Evolutionary conservation across 2,329 filamentous ascomycete genomes (phyloP), one percentile per base, ranked within the genome.

Genomic region (Epichloe typhina): DNA sequence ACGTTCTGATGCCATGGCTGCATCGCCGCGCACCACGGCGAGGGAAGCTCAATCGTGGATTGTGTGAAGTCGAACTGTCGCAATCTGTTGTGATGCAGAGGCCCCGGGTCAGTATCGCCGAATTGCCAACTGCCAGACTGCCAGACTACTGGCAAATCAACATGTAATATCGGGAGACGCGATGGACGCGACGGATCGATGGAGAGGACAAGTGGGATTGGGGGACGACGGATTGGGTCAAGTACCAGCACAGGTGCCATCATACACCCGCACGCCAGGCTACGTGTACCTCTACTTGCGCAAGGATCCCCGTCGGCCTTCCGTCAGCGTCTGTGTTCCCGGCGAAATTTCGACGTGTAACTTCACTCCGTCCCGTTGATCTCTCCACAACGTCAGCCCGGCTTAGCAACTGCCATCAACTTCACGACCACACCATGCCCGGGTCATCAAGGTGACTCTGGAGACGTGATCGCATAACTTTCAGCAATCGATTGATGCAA

Each of bases 1-100:
- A 71, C 87, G 86, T 62, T 79, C 74, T 59, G 76, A 73, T 59
- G 76, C 72, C 74, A 80, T 79, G 63, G 68, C 67, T 64, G 72
- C 72, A 75, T 76, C 57, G 65, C 73, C 40, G 48, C 60, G 65
- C 67, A 52, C 54, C 53, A 41, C 44, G 31, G 46, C 41, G 23
- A 21, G 21, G n/a, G n/a, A 37, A 13, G 23, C 13, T 23, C 23
- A 38, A 37, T 12, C 8, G 38, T 38, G 21, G 31, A 13, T 13
- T 31, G 31, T 11, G 31, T 31, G 8, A 11, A 31, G 31, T 31
- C 26, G 8, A 31, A 31, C 3, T 9, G 26, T 31, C 26, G 26
- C 26, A 31, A 9, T 31, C 2, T 9, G 26, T 3, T 9, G 26
- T 26, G 2, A 26, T 26, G 7, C 23, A 26, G 23, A 26, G 23